Conservation (phyloP, 2,329 filamentous ascomycete species). For the Neophaeococcomyces mojaviensis region DNA sequence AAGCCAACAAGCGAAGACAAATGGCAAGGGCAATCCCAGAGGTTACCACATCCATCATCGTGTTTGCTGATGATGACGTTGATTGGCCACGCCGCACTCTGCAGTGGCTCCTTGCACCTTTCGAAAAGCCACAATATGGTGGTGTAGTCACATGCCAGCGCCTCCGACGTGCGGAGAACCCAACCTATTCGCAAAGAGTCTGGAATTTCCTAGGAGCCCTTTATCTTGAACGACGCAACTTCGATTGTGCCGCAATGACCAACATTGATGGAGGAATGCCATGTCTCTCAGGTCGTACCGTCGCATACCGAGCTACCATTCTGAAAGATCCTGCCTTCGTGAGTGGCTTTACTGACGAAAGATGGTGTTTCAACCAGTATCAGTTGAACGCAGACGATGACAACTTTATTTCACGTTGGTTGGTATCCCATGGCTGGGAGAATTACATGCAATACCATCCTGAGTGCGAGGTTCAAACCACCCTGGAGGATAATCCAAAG, state of each 20-base stretch:
- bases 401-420: slow-evolving; percentile 95
- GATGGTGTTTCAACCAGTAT: slow-evolving; percentile 69
- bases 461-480: slow-evolving; percentile 87
- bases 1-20: slow-evolving; percentile 92
- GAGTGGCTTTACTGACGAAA: slow-evolving; percentile 83
- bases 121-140: slow-evolving; percentile 73
- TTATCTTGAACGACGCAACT: slow-evolving; percentile 90
- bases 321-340: slow-evolving; percentile 78
- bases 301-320: slow-evolving; percentile 84
- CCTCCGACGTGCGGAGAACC: slow-evolving; percentile 61
- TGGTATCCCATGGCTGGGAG: slow-evolving; percentile 86
- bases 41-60: slow-evolving; percentile 73
- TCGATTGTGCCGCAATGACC: slow-evolving; percentile 92
- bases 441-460: slow-evolving; percentile 91
- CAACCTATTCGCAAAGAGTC: slow-evolving; percentile 53
- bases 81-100: slow-evolving; percentile 81
- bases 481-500: slow-evolving; percentile 77
- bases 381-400: slow-evolving; percentile 95
- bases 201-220: slow-evolving; percentile 88
- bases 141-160: slow-evolving; percentile 90
- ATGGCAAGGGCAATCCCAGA: slow-evolving; percentile 85
- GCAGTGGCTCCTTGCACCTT: slow-evolving; percentile 86
- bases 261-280: slow-evolving; percentile 93
- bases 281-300: slow-evolving; percentile 89
- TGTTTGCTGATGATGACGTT: slow-evolving; percentile 94